Evolutionary conservation across 2,329 filamentous ascomycete species (phyloP), one percentile per base, ranked within the genome.

Genomic region (Cordyceps cicadae): DNA sequence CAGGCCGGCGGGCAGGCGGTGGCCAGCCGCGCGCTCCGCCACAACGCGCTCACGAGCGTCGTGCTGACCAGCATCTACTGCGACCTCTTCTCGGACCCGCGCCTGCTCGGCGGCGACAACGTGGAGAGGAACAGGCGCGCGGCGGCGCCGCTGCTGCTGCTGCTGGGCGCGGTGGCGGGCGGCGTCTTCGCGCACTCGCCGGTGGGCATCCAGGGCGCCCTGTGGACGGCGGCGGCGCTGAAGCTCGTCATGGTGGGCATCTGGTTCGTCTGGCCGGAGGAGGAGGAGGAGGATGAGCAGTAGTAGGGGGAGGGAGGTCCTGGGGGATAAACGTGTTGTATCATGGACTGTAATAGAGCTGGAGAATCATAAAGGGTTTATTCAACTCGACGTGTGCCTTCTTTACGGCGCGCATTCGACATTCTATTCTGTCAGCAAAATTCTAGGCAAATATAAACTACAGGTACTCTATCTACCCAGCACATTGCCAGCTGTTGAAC

Each of bases 61-160:
- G 90, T 92, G 3, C 73, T 94, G 62, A 93, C 90, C 1, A 91
- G 87, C 69, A 86, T 90, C 63, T 93, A 92, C 75, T 92, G 88
- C 69, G 90, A 93, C 70, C 69, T 93, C 21, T 90, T 90, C 66
- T 88, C 86, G 1, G 88, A 91, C 61, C 73, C 75, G 37, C 71
- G 78, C 26, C 66, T 84, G 3, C 79, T 83, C 41, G 70, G 71
- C 1, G 53, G 68, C 9, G 63, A 69, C 46, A 83, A 83, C 62
- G 70, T 70, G 6, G 80, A 83, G 68, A 70, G 81, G 37, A 83
- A 84, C 64, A 75, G 79, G 21, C 71, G 82, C 50, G 69, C 78
- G 2, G 78, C 72, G 0, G 82, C 81, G 1, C 81, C 81, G 2
- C 54, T 79, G 2, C 66, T 81, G 51, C 72, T 84, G 2, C 68